Evolutionary conservation across 371 early-diverging fungal species (phyloP).

Genomic region (Actinomucor elegans): DNA sequence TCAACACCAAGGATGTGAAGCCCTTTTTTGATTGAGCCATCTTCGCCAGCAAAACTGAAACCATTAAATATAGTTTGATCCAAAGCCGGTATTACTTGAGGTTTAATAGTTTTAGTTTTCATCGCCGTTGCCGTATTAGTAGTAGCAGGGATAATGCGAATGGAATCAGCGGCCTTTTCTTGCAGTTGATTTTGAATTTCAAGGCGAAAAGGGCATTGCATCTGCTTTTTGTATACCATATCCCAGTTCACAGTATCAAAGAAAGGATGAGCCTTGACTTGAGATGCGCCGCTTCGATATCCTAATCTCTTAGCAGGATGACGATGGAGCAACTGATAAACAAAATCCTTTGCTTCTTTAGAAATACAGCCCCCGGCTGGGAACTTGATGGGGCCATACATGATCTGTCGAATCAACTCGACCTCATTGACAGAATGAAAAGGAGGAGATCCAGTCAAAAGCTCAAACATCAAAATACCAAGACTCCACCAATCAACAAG

Average conservation of each 20-base stretch:
- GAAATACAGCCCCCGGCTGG: slow-evolving; percentile 69
- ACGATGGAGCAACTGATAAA: slow-evolving; percentile 91
- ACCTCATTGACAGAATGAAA: slow-evolving; percentile 65
- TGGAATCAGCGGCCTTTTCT: slow-evolving; percentile 11
- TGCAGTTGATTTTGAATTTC: slow-evolving; percentile 13
- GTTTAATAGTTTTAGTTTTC: neutral
- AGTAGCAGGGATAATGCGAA: slow-evolving; percentile 1
- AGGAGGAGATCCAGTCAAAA: slow-evolving; percentile 88
- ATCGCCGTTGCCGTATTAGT: neutral
- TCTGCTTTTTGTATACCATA: slow-evolving; percentile 44
- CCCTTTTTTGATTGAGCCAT: neutral
- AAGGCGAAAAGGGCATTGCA: slow-evolving; percentile 12
- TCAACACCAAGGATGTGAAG: slow-evolving; percentile 4
- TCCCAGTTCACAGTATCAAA: slow-evolving; percentile 86
- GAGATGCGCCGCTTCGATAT: slow-evolving; percentile 79
- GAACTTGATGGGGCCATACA: slow-evolving; percentile 68
- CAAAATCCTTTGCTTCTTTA: slow-evolving; percentile 77
- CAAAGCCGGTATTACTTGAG: slow-evolving; percentile 12
- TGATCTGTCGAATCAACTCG: slow-evolving; percentile 85
- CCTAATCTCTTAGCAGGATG: slow-evolving; percentile 75
- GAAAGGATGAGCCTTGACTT: slow-evolving; percentile 90
- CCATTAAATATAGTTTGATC: slow-evolving; percentile 36
- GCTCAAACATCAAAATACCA: slow-evolving; percentile 96
- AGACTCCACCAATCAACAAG: slow-evolving; percentile 98
- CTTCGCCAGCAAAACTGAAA: slow-evolving; percentile 35